Percentiles rank a stretch among this genome's conserved stretches.
phyloP scores from a whole-genome alignment of 352 stramenopile genomes.

The Phytophthora palmivora region DNA sequence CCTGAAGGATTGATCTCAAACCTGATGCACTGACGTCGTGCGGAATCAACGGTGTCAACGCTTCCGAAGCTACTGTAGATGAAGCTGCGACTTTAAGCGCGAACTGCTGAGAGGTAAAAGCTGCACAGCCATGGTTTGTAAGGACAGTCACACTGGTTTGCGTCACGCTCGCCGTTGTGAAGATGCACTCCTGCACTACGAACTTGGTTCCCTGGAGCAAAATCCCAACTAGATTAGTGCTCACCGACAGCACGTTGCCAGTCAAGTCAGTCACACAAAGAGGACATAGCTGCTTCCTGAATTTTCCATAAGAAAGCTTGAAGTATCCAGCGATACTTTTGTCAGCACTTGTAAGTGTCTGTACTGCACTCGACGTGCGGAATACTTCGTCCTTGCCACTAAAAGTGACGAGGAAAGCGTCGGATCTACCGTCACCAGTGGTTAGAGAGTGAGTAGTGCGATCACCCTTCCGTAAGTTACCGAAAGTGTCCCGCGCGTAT shows the following conservation, averaged over 20 bases:
- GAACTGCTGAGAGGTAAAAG: slow-evolving; percentile 52
- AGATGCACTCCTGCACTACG: slow-evolving; percentile 73
- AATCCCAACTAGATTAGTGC: slow-evolving; percentile 67
- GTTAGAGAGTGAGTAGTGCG: slow-evolving; percentile 71
- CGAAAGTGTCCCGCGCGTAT: slow-evolving; percentile 92
- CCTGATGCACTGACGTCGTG: slow-evolving; percentile 61
- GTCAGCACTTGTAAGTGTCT: slow-evolving; percentile 58
- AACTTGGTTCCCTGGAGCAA: slow-evolving; percentile 65
- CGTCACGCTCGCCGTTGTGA: slow-evolving; percentile 57
- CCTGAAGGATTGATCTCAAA: slow-evolving; percentile 72
- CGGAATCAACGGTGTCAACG: slow-evolving; percentile 69
- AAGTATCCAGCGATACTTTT: slow-evolving; percentile 51
- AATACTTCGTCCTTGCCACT: slow-evolving; percentile 70
- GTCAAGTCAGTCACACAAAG: slow-evolving; percentile 62
- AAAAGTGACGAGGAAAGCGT: slow-evolving; percentile 93
- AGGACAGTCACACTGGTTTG: slow-evolving; percentile 59
- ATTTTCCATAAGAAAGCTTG: slow-evolving; percentile 76
- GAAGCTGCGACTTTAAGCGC: slow-evolving; percentile 46
- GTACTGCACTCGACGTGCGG: slow-evolving; percentile 90
- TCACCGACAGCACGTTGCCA: slow-evolving; percentile 62
- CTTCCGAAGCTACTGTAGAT: slow-evolving; percentile 19
- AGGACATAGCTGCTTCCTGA: slow-evolving; percentile 57
- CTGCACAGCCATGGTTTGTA: slow-evolving; percentile 60
- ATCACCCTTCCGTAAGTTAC: slow-evolving; percentile 89
- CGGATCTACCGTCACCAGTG: slow-evolving; percentile 86